phyloP scores from a whole-genome alignment of 1,284 basidiomycete species.

The Ceratobasidium sp. region DNA sequence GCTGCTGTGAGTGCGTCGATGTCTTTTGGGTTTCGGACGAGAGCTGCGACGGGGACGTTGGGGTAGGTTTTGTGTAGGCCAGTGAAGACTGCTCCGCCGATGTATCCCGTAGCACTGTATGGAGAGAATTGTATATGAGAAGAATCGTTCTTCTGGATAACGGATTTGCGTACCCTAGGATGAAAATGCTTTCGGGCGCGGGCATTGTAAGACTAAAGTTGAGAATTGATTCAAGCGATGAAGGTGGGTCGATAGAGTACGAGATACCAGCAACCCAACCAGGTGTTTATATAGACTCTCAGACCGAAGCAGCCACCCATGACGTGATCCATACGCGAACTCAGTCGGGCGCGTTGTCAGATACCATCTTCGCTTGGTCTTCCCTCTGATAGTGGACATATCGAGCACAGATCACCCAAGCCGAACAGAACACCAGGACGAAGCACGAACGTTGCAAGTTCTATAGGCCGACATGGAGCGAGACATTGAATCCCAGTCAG shows the following conservation, averaged over 20 bases:
- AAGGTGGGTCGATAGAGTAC: background rate
- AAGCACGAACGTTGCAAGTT: background rate
- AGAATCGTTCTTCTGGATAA: too few species aligned
- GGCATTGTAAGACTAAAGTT: too few species aligned
- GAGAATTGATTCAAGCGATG: too few species aligned
- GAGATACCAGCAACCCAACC: background rate
- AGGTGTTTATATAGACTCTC: background rate
- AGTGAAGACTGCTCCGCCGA: constrained; percentile 51
- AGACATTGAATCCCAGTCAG: constrained; percentile 2
- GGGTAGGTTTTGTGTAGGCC: constrained; percentile 52
- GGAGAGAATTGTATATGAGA: constrained; percentile 51
- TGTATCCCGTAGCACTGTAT: constrained; percentile 57
- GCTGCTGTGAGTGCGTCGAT: constrained; percentile 52
- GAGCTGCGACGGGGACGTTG: constrained; percentile 52
- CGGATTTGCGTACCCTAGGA: constrained; percentile 19
- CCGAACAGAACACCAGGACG: constrained; percentile 23
- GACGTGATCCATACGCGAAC: constrained; percentile 23
- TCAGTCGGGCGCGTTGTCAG: background rate
- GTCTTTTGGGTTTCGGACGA: constrained; percentile 54
- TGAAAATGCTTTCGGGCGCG: constrained; percentile 27
- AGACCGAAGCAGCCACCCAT: background rate
- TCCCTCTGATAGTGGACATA: constrained; percentile 9
- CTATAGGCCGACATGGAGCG: background rate
- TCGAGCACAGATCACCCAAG: constrained; percentile 10
- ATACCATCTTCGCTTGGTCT: constrained; percentile 18